phyloP scores from a whole-genome alignment of 805 yeast species.

The Ogataea trehalophila region DNA sequence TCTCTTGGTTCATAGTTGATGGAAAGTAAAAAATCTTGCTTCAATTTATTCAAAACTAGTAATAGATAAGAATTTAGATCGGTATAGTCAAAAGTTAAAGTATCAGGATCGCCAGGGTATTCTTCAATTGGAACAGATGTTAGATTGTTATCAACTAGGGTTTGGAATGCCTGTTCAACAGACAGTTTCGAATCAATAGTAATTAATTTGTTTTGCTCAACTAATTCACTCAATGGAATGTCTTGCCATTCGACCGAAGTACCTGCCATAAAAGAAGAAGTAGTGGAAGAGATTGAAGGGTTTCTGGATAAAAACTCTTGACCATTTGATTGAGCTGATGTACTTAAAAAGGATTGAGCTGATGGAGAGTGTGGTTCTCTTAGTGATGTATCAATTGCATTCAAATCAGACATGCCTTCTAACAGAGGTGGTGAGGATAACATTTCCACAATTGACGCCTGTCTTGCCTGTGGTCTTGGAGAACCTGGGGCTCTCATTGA shows the following conservation, averaged over 20 bases:
- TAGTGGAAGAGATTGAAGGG: slow-evolving; percentile 32
- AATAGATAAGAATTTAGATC: slow-evolving; percentile 85
- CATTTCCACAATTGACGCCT: slow-evolving; percentile 71
- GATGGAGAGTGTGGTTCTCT: slow-evolving; percentile 15
- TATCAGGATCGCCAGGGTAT: slow-evolving; percentile 52
- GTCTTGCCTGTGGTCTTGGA: slow-evolving; percentile 36
- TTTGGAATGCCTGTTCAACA: slow-evolving; percentile 86
- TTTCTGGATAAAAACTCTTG: slow-evolving; percentile 30
- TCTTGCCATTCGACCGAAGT: slow-evolving; percentile 62
- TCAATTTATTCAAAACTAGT: slow-evolving; percentile 72
- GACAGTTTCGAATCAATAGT: slow-evolving; percentile 61
- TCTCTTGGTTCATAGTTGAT: slow-evolving; percentile 32
- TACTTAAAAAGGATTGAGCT: slow-evolving; percentile 5
- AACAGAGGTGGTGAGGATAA: slow-evolving; percentile 73
- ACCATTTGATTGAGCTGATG: slow-evolving; percentile 2
- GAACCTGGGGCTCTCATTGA: slow-evolving; percentile 33
- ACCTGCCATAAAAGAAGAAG: slow-evolving; percentile 24
- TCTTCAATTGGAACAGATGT: slow-evolving; percentile 82
- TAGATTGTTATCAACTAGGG: slow-evolving; percentile 62
- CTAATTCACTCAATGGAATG: slow-evolving; percentile 63
- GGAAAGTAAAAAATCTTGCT: slow-evolving; percentile 33
- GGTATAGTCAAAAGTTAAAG: slow-evolving; percentile 85
- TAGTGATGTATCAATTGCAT: slow-evolving; percentile 9
- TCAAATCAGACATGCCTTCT: slow-evolving; percentile 22
- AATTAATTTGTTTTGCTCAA: slow-evolving; percentile 73